A percentile compares a stretch with the other conserved stretches of the same genome.
Evolutionary conservation across 768 basidiomycete genomes (phyloP).

Genomic region (Leccinum variicolor): DNA sequence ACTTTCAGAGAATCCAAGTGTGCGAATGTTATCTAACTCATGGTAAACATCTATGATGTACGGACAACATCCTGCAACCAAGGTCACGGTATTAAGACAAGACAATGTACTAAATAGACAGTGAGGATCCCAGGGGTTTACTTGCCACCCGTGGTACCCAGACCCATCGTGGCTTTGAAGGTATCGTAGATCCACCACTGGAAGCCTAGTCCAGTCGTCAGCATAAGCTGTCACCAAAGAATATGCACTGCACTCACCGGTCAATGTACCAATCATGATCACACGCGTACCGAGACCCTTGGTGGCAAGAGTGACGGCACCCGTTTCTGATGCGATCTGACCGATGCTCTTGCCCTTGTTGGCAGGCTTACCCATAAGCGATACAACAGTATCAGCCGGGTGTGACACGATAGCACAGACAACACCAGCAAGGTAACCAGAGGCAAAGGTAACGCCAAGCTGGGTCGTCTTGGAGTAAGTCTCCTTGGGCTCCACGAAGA

Average conservation of each 20-base stretch:
- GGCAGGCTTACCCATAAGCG: conserved; percentile 84
- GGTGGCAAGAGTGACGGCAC: conserved; percentile 60
- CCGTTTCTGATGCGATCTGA: conserved; percentile 66
- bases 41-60: conserved; percentile 6
- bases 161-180: conserved; percentile 79
- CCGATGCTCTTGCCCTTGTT: conserved; percentile 81
- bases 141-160: conserved; percentile 87
- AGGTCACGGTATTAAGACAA: conserved; percentile 5
- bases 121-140: conserved; percentile 34
- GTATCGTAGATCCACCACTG: conserved; percentile 93
- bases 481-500: conserved; percentile 77
- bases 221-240: background rate
- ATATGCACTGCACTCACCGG: conserved; percentile 26
- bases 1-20: background rate
- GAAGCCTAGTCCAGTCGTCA: conserved; percentile 52
- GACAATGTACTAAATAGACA: background rate
- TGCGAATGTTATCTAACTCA: background rate
- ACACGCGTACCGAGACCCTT: conserved; percentile 87
- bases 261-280: conserved; percentile 70
- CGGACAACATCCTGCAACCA: background rate
- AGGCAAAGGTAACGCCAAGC: conserved; percentile 84
- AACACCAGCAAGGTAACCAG: conserved; percentile 94
- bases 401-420: conserved; percentile 95
- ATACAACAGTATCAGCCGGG: conserved; percentile 91
- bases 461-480: conserved; percentile 78